Percentiles rank a stretch among this genome's conserved stretches.
Evolutionary conservation across 768 basidiomycete genomes (phyloP).

Genomic region (Pulveroboletus sp.): DNA sequence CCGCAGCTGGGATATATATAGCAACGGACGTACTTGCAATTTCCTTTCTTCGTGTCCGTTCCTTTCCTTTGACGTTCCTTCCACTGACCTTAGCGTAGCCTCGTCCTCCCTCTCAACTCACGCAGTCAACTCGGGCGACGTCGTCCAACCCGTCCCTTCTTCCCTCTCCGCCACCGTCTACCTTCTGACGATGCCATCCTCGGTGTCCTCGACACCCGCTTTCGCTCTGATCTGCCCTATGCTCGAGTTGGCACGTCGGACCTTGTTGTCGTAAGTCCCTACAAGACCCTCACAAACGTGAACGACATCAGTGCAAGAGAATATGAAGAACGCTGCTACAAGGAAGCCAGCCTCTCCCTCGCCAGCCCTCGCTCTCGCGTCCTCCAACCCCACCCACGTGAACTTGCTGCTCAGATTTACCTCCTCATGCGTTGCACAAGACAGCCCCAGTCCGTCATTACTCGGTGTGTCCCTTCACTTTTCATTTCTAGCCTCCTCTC

Average conservation of each 20-base stretch:
- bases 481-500: neutral
- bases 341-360: conserved; percentile 65
- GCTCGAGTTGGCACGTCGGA: conserved; percentile 70
- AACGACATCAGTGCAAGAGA: conserved; percentile 81
- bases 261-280: conserved; percentile 82
- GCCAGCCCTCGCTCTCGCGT: conserved; percentile 52
- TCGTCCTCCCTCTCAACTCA: conserved; percentile 38
- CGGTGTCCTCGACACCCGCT: conserved; percentile 77
- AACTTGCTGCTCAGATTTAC: conserved; percentile 81
- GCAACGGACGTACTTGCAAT: too few relatives aligned
- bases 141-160: conserved; percentile 71
- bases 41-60: conserved; percentile 3
- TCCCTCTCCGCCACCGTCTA: conserved; percentile 73
- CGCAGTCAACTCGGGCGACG: conserved; percentile 70
- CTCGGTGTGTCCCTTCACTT: conserved; percentile 52
- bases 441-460: conserved; percentile 74
- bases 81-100: conserved; percentile 39
- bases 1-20: too few relatives aligned
- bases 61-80: conserved; percentile 24
- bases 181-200: conserved; percentile 82
- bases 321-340: conserved; percentile 81
- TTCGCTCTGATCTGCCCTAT: conserved; percentile 83
- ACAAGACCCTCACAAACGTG: conserved; percentile 72
- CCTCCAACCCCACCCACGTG: conserved; percentile 85
- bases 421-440: conserved; percentile 75